These are phyloP conservation scores for Metschnikowia similis DNA, from an alignment of 805 yeast genomes.

Conservation along the genomic window DNA sequence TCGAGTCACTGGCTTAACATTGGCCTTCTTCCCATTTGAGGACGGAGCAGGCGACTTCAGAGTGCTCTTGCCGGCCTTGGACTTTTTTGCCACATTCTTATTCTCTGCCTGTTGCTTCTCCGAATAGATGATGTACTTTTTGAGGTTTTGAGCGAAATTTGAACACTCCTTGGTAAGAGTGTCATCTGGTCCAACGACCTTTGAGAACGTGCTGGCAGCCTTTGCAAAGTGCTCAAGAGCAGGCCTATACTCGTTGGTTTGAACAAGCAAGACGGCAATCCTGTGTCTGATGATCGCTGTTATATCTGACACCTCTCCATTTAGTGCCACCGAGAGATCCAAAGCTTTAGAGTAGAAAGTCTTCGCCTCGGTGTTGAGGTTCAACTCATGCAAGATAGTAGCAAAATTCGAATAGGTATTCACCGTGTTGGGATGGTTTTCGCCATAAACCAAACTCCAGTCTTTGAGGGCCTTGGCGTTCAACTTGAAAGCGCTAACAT, in stretches of 20 bases:
- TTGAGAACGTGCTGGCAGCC: constrained; percentile 55
- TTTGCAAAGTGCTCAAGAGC: constrained; percentile 54
- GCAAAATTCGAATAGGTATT: constrained; percentile 62
- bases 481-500: constrained; percentile 57
- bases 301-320: constrained; percentile 57
- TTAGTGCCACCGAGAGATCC: constrained; percentile 44
- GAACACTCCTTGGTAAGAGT: constrained; percentile 62
- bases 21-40: constrained; percentile 15
- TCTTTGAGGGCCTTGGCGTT: constrained; percentile 56
- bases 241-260: constrained; percentile 46
- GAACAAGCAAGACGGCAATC: constrained; percentile 47
- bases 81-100: constrained; percentile 20
- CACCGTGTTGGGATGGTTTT: constrained; percentile 65
- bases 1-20: constrained; percentile 17
- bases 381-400: constrained; percentile 51
- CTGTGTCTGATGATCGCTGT: constrained; percentile 68
- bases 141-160: constrained; percentile 59
- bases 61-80: constrained; percentile 20
- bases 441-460: constrained; percentile 57
- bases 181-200: constrained; percentile 64
- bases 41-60: constrained; percentile 5
- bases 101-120: constrained; percentile 35
- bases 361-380: constrained; percentile 45
- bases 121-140: constrained; percentile 43
- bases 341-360: constrained; percentile 52